phyloP scores from a whole-genome alignment of 345 rosid genomes.

The Balakata baccata region DNA sequence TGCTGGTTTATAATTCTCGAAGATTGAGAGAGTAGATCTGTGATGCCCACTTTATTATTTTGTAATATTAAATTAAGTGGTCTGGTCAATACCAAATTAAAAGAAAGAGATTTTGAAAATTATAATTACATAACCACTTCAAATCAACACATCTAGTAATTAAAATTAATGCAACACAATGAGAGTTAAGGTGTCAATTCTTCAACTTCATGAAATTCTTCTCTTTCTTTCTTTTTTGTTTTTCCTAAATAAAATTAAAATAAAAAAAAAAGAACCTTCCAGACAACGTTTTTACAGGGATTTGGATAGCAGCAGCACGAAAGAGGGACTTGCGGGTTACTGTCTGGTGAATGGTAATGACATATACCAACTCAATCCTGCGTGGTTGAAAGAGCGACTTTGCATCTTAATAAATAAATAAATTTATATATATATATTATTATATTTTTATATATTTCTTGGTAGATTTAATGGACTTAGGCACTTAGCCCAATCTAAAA shows the following conservation, averaged over 20 bases:
- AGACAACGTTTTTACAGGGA: slow-evolving; percentile 26
- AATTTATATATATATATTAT: background rate
- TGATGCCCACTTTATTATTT: too few relatives aligned
- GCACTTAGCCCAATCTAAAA: background rate
- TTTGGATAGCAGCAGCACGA: slow-evolving; percentile 23
- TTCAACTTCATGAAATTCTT: background rate
- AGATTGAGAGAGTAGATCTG: too few relatives aligned
- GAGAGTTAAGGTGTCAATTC: slow-evolving; percentile 20
- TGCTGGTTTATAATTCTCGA: too few relatives aligned
- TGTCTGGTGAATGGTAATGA: slow-evolving; percentile 48
- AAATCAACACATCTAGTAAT: too few relatives aligned
- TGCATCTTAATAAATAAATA: background rate
- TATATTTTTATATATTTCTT: too few relatives aligned
- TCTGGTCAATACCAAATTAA: too few relatives aligned
- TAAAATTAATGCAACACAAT: too few relatives aligned
- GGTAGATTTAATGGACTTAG: background rate
- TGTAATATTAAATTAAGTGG: too few relatives aligned
- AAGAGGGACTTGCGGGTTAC: slow-evolving; percentile 13
- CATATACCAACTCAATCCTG: slow-evolving; percentile 47
- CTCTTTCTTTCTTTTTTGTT: background rate
- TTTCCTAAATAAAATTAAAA: too few relatives aligned
- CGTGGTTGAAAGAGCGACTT: slow-evolving; percentile 22
- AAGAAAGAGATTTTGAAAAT: too few relatives aligned
- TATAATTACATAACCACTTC: too few relatives aligned
- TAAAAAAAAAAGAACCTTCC: background rate